A percentile compares a stretch with the other conserved stretches of the same genome.
These are phyloP conservation scores for Neurospora discreta DNA, from an alignment of 495 filamentous ascomycete genomes.

Conservation along the genomic window DNA sequence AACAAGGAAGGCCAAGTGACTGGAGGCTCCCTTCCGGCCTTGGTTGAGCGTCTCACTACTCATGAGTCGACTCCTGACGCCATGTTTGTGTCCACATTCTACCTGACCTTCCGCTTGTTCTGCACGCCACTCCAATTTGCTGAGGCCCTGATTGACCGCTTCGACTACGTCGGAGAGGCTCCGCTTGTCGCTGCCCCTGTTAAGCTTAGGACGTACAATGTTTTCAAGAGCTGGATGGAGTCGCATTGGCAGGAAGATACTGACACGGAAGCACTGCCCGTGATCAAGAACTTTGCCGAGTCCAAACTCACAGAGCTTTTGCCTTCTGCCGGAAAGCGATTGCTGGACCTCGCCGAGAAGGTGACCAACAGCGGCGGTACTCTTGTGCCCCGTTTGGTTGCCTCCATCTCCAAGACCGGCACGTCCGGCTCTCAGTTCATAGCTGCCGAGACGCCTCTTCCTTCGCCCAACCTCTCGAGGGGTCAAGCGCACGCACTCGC, in stretches of 20 bases:
- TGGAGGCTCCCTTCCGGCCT: conserved; percentile 79
- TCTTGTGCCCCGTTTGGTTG: conserved; percentile 76
- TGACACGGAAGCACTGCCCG: conserved; percentile 61
- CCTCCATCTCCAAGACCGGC: conserved; percentile 79
- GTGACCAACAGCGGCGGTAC: conserved; percentile 66
- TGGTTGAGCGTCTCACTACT: conserved; percentile 88
- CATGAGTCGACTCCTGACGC: conserved; percentile 90
- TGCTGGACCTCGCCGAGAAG: conserved; percentile 69
- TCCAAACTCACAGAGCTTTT: conserved; percentile 54
- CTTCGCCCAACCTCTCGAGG: conserved; percentile 57
- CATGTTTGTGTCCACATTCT: conserved; percentile 89
- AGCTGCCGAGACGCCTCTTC: conserved; percentile 59
- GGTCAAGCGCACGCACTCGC: conserved; percentile 64
- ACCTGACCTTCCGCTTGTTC: conserved; percentile 93
- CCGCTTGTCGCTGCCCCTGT: conserved; percentile 65
- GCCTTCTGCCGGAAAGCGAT: conserved; percentile 65
- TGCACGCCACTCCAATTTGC: conserved; percentile 73
- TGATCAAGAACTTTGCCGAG: conserved; percentile 70
- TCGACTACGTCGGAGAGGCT: conserved; percentile 79
- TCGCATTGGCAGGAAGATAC: conserved; percentile 82
- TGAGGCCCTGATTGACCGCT: conserved; percentile 72
- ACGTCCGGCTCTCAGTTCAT: conserved; percentile 58
- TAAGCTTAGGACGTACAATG: conserved; percentile 85
- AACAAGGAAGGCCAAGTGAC: conserved; percentile 95
- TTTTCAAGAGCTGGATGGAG: conserved; percentile 95